Evolutionary conservation across 2,329 filamentous ascomycete species (phyloP).

Genomic region (Tolypocladium cylindrosporum): DNA sequence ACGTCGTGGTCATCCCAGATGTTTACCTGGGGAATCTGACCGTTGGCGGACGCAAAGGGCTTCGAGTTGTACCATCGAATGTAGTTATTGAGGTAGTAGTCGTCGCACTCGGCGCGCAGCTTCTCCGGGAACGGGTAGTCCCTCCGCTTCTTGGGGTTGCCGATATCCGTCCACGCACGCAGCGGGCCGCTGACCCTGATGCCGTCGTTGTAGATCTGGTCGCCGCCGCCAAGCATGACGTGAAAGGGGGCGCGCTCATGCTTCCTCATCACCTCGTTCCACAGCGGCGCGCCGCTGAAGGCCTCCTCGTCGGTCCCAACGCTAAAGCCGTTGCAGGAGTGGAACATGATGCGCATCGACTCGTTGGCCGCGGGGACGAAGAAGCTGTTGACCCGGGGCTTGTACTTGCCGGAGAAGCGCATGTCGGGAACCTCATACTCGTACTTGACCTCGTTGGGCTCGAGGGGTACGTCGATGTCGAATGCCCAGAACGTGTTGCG

Average conservation of each 20-base stretch:
- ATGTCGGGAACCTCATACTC: conserved; percentile 65
- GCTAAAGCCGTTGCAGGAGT: conserved; percentile 96
- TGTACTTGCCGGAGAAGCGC: conserved; percentile 46
- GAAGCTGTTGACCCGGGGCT: conserved; percentile 57
- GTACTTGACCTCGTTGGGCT: conserved; percentile 61
- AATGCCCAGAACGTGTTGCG: conserved; percentile 90
- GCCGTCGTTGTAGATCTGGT: conserved; percentile 94
- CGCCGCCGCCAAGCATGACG: conserved; percentile 89
- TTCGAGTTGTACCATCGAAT: conserved; percentile 73
- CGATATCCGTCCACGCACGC: conserved; percentile 71
- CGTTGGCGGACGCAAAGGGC: conserved; percentile 75
- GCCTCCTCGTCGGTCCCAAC: conserved; percentile 75
- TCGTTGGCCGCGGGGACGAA: conserved; percentile 75
- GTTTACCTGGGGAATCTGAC: conserved; percentile 91
- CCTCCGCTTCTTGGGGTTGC: conserved; percentile 73
- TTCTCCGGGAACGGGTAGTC: conserved; percentile 67
- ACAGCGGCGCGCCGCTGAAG: conserved; percentile 85
- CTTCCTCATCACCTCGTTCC: conserved; percentile 82
- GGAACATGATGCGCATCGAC: conserved; percentile 97
- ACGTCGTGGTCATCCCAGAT: conserved; percentile 95
- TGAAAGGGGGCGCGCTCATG: conserved; percentile 80
- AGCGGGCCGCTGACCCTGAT: conserved; percentile 79
- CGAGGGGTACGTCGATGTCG: conserved; percentile 68
- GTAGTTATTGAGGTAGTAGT: conserved; percentile 88
- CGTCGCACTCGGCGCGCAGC: conserved; percentile 74